Base-by-base conservation (phyloP, 805 yeast genomes). In the Candida nemodendra region DNA sequence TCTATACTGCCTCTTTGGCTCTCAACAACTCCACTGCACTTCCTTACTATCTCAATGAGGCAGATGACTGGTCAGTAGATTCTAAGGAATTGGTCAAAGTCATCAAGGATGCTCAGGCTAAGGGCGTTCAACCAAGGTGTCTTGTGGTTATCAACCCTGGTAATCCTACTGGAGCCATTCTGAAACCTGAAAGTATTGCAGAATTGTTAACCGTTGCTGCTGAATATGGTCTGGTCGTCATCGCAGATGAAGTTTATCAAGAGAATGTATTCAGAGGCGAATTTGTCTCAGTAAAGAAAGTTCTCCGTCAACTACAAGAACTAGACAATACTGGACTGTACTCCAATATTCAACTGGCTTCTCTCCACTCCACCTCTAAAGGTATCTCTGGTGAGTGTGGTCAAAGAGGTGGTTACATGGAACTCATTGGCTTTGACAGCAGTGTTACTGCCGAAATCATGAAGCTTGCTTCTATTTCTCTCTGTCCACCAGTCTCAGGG, bases 321-420 rank as follows among this genome's bases (percentile, higher is more conserved):
- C 49, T 66, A 27, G 67, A 74, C 39, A 72, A 74, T 9, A 69
- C 71, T 17, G 81, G 81, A 15, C 36, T 50, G 39, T 91, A 78
- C 61, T 74, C 74, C 33, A 69, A 78, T 44, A 91, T 93, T 27
- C 95, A 88, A 60, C 72, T 93, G 41, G 97, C 95, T 2, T 90
- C 98, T 2, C 69, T 93, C 51, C 98, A 93, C 64, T 89, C 98
- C n/a, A 88, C 95, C 29, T 91, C 98, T 9, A 93, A 93, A 65
- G 99, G 99, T 62, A 88, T 89, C 51, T 76, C 88, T 46, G 99
- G 99, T 46, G 99, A 93, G 66, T 93, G 99, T 74, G 99, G 99
- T 44, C 99, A 93, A 69, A 81, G 99, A 66, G 99, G 98, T 54
- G 99, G 99, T 5, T 93, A 90, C 70, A 85, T 93, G 93, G 99